Evolutionary conservation across 257 asterid species (phyloP).

Genomic region (Ballota nigra): DNA sequence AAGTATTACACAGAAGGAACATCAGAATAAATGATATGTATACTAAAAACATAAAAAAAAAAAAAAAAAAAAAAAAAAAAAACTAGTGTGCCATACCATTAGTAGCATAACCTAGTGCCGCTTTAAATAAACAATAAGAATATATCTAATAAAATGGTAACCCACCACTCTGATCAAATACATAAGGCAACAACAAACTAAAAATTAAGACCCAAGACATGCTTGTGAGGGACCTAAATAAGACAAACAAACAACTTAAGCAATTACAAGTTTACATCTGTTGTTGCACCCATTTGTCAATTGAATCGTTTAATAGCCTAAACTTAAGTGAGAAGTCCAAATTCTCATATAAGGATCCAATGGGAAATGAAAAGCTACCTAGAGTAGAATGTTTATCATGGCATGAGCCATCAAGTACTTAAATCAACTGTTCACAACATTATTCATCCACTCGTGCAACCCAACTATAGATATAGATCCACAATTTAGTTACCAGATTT

Average conservation of each 20-base stretch:
- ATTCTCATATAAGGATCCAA: background rate
- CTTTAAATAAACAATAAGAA: background rate
- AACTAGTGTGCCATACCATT: background rate
- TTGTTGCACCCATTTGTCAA: background rate
- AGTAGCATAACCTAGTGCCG: background rate
- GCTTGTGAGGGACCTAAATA: background rate
- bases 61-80: no score
- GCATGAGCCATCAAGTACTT: background rate
- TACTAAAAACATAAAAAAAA: no score
- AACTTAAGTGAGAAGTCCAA: background rate
- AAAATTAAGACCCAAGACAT: background rate
- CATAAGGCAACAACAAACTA: background rate
- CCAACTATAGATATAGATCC: background rate
- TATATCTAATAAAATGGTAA: background rate
- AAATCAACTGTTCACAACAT: constrained; percentile 3
- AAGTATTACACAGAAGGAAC: background rate
- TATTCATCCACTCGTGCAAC: background rate
- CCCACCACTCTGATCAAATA: background rate
- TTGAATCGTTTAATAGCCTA: background rate
- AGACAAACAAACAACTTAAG: background rate
- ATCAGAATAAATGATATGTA: background rate
- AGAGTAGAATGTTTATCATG: background rate
- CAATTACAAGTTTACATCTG: background rate
- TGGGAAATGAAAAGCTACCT: constrained; percentile 4
- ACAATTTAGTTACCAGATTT: background rate